Evolutionary conservation across 257 asterid genomes (phyloP), one percentile per base, ranked within the genome.

Genomic region (Handroanthus guayacan): DNA sequence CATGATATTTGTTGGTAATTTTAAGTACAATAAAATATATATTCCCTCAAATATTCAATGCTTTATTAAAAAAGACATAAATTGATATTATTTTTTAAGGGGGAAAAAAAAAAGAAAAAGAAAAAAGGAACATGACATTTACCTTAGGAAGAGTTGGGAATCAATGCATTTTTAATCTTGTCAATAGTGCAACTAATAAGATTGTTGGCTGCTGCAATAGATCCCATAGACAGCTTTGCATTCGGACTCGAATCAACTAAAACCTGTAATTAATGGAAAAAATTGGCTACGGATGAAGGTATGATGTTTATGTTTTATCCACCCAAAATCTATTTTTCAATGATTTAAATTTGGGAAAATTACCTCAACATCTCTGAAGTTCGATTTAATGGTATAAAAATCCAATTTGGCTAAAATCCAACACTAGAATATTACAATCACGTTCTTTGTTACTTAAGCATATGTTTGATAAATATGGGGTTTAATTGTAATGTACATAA

Each of bases 81-180:
- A 48, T 38, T n/a, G 48, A 69, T 34, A 3, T 36, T 36, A 10
- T 36, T 2, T 9, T 1, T 6, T 50, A 6, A 6, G n/a, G n/a
- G n/a, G n/a, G 8, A 55, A 31, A 31, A 0, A 6, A 25, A 25
- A 25, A 25, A 25, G 1, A 25, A 25, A 25, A 25, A 25, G 31
- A 25, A 25, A 25, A 25, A 25, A 25, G 1, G 1, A 25, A 25
- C 31, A 1, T 13, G 36, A 60, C 11, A 16, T 37, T 56, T 69
- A 74, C 80, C 76, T 62, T 47, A 76, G 54, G 10, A 71, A 47
- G 72, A 51, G 64, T 31, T 31, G 3, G 78, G 69, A 44, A 75
- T 1, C 68, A 87, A 56, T 9, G 87, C 76, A 5, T 55, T 70
- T 41, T 78, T 90, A 38, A 88, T 82, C 73, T 79, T 88, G 5